A percentile compares a stretch with the other conserved stretches of the same genome.
Conservation (phyloP, 1,284 basidiomycete species). For the Marasmius fiardii region DNA sequence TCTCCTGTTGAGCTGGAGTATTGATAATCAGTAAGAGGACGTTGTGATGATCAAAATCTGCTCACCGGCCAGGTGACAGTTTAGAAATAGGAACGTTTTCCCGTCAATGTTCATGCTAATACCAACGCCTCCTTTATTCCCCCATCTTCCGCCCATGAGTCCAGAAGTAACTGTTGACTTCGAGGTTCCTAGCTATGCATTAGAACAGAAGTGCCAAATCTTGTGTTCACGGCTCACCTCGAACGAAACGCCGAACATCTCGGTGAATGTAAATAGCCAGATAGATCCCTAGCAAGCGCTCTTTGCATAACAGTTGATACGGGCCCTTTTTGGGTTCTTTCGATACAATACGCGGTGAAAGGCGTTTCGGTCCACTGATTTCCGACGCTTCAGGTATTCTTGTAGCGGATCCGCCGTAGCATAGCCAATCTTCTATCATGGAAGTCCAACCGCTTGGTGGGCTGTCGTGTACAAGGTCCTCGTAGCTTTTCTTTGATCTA, state of each 20-base stretch:
- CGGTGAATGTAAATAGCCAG: constrained; percentile 70
- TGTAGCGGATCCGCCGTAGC: constrained; percentile 37
- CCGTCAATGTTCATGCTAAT: constrained; percentile 76
- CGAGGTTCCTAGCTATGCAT: constrained; percentile 50
- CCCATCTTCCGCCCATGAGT: constrained; percentile 82
- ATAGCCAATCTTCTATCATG: constrained; percentile 70
- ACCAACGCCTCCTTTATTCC: constrained; percentile 85
- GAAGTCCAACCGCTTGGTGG: constrained; percentile 62
- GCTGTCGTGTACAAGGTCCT: constrained; percentile 32
- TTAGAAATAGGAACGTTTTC: constrained; percentile 78
- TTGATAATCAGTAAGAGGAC: constrained; percentile 9
- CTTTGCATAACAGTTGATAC: constrained; percentile 79
- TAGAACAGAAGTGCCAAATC: background rate
- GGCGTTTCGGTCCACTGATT: constrained; percentile 32
- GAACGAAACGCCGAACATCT: constrained; percentile 57
- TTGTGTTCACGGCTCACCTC: constrained; percentile 35
- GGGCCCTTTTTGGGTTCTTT: constrained; percentile 55
- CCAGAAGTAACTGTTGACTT: constrained; percentile 79
- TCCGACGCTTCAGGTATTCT: constrained; percentile 31
- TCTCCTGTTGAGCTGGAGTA: constrained; percentile 72
- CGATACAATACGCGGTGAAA: constrained; percentile 32
- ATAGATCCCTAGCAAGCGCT: constrained; percentile 88
- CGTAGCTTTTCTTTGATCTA: constrained; percentile 28
- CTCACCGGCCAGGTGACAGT: constrained; percentile 82
- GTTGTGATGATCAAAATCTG: constrained; percentile 9